phyloP scores from a whole-genome alignment of 225 moss, liverwort and hornwort species.

The Rhytidiadelphus loreus region DNA sequence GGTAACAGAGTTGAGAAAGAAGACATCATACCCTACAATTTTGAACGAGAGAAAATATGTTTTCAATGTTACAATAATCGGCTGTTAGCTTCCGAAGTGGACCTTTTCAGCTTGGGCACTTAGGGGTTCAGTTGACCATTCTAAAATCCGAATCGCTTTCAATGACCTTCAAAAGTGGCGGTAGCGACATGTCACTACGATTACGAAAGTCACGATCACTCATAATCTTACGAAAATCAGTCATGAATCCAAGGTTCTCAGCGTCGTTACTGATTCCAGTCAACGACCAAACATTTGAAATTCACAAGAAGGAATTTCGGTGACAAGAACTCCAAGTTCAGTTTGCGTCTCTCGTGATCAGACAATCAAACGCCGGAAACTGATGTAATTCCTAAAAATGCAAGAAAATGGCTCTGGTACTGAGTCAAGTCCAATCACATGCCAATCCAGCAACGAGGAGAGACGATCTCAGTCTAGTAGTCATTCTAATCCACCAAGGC shows the following conservation, averaged over 20 bases:
- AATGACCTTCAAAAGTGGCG: background rate
- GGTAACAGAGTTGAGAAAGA: background rate
- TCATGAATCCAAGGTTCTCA: background rate
- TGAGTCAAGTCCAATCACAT: background rate
- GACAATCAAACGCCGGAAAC: background rate
- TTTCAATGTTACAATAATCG: background rate
- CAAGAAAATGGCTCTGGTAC: background rate
- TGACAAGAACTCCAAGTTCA: background rate
- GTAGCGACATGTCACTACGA: background rate
- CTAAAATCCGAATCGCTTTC: background rate
- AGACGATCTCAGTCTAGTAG: background rate
- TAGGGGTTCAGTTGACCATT: background rate
- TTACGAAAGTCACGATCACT: background rate
- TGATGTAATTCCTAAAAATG: background rate
- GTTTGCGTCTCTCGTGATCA: background rate
- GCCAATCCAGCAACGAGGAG: background rate
- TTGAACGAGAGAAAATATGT: background rate
- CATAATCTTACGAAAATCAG: background rate
- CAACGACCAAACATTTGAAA: background rate
- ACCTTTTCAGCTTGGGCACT: background rate
- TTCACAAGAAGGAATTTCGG: background rate
- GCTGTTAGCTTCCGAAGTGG: background rate
- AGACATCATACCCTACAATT: background rate
- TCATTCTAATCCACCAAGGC: background rate
- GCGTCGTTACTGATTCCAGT: background rate